phyloP scores from a whole-genome alignment of 108 stramenopile species.

The Ochromonas danica region DNA sequence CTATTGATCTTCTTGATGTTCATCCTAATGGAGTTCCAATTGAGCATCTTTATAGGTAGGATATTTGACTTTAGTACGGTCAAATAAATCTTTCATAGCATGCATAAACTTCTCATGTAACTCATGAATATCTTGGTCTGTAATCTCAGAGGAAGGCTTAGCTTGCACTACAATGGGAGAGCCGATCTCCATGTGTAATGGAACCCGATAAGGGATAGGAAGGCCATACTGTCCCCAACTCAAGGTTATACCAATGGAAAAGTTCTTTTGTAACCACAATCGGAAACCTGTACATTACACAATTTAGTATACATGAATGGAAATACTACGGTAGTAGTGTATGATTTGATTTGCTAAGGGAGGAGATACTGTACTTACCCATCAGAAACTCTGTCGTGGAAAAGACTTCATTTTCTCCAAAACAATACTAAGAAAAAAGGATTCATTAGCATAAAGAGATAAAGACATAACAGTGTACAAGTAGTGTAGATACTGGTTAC shows the following conservation, averaged over 20 bases:
- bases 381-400: not conserved
- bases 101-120: slow-evolving; percentile 9
- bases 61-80: slow-evolving; percentile 26
- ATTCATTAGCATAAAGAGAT: not conserved
- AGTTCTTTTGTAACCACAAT: slow-evolving; percentile 26
- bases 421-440: not conserved
- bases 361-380: not conserved
- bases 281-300: slow-evolving; percentile 3
- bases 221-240: not conserved
- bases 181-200: slow-evolving; percentile 6
- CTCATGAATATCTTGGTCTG: not conserved
- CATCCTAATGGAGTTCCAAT: not conserved
- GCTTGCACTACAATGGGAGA: not conserved
- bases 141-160: not conserved
- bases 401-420: slow-evolving; percentile 33
- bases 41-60: not conserved
- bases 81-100: slow-evolving; percentile 18
- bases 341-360: not conserved
- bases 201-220: not conserved
- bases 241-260: slow-evolving; percentile 5
- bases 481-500: not conserved
- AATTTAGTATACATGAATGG: not conserved
- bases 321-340: not conserved
- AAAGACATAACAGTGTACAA: not conserved
- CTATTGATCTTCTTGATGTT: not conserved